Base-by-base conservation (phyloP, 352 stramenopile species). In the Globisporangium polare region DNA sequence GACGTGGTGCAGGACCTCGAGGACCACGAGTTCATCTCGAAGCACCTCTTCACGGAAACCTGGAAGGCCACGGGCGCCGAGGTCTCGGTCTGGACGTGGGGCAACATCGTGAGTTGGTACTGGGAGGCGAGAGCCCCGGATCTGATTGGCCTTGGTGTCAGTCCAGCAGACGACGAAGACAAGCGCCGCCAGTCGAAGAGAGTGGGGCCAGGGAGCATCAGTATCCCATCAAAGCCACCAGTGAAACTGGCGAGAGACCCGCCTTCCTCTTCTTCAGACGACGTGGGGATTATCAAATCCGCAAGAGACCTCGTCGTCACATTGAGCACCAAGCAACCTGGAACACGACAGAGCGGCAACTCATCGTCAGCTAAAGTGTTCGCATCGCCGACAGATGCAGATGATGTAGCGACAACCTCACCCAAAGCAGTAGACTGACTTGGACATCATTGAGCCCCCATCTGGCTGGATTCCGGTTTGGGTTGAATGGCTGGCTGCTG, bases 61-160 rank as follows among this genome's bases (percentile, higher is more conserved):
- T 89, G 77, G 75, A 68, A 75, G 24, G 63, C 69, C 20, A 62
- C 60, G 0, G 71, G 67, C 4, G 58, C 75, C 53, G 77, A 87
- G 45, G 65, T 86, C 3, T 67, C 70, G 0, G 57, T 72, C 1
- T 73, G 66, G 54, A 80, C 72, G 2, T 75, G 78, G 52, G 66
- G 71, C 5, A 70, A 67, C 0, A 74, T 90, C 6, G 43, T 78
- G 4, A 56, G 63, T 20, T 90, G 81, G 81, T 90, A 90, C 59
- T 90, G 81, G 81, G 77, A 86, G 17, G 39, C 33, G n/a, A 49
- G 51, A 33, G 20, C 18, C 1, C 50, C 39, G 3, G 26, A 52
- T 26, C 54, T 43, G 49, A 42, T 29, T 1, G 29, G n/a, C 10
- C 1, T 42, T 35, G 17, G 47, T 22, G 57, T 47, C 22, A 27